Base-by-base conservation (phyloP, 805 yeast species). In the Pichia phayaonensis region DNA sequence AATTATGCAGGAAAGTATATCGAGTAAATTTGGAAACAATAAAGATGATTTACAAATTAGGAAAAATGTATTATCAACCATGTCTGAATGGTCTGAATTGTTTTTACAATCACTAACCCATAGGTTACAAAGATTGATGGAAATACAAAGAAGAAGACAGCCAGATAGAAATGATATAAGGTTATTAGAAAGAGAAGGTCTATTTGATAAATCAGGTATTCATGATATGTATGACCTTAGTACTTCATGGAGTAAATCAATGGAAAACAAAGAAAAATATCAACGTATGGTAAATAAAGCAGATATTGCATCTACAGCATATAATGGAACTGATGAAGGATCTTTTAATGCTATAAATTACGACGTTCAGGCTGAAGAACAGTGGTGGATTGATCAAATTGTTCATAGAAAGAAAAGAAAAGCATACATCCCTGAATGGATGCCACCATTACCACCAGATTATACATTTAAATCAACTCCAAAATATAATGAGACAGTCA, bases 381-480 rank as follows among this genome's bases (percentile, higher is more conserved):
- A 44, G n/a, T 49, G 41, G 39, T 54, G 57, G 57, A 47, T 49
- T 11, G 57, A 54, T 45, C 43, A 49, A n/a, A 23, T 54, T 16
- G 34, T 51, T 38, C 43, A 43, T 40, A 45, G 55, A 26, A 46
- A 50, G n/a, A 46, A 45, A 65, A 38, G 69, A 15, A 57, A 69
- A 45, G 61, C 64, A 6, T 79, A 79, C 52, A 74, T 87, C 8
- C 95, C 95, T 0, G 61, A 69, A 7, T 90, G 90, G 83, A 69
- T 92, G 58, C 99, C 99, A 0, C 80, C 81, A 13, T 73, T 92
- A 27, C 99, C 99, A 1, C 96, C 98, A 0, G 96, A 89, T 60
- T 95, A 90, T 66, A 92, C 98, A 0, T 92, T 85, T 63, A 81
- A 80, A 65, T 77, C 82, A 50, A 86, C 96, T 0, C 85, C 96